Percentiles rank a stretch among this genome's conserved stretches.
Conservation (phyloP, 805 yeast species). For the Saccharomycopsis sp. region DNA sequence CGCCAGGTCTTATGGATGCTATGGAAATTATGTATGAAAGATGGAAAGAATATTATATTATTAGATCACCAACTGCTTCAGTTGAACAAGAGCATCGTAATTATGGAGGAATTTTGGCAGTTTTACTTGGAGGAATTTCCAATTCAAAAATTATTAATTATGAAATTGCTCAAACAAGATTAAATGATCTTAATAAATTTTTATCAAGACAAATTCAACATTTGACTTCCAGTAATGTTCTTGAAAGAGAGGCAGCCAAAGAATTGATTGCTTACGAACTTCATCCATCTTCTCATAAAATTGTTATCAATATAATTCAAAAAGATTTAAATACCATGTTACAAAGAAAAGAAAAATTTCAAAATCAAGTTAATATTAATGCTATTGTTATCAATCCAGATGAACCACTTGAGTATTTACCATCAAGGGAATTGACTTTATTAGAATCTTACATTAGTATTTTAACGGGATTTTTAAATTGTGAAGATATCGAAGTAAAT, state of each 20-base stretch:
- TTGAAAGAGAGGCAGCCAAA: conserved; percentile 53
- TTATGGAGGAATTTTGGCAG: conserved; percentile 64
- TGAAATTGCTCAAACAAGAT: not conserved
- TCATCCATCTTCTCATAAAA: conserved; percentile 31
- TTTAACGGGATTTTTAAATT: conserved; percentile 13
- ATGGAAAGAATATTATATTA: conserved; percentile 15
- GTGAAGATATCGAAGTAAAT: conserved; percentile 7
- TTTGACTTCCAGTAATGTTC: conserved; percentile 38
- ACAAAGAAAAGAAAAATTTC: conserved; percentile 13
- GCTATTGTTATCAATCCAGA: not conserved
- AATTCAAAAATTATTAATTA: not conserved
- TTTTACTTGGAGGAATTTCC: conserved; percentile 45
- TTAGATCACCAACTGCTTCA: not conserved
- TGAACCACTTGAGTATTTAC: not conserved
- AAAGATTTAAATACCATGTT: conserved; percentile 31
- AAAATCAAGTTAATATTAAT: not conserved
- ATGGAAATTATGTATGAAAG: conserved; percentile 28
- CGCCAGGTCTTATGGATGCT: conserved; percentile 24
- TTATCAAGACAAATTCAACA: conserved; percentile 31
- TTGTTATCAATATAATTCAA: conserved; percentile 6
- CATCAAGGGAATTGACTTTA: conserved; percentile 3
- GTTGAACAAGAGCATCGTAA: conserved; percentile 28
- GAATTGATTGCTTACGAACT: conserved; percentile 61
- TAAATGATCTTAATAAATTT: conserved; percentile 26
- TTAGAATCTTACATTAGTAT: conserved; percentile 13